Evolutionary conservation across 2,329 filamentous ascomycete species (phyloP).

Genomic region (Cytospora chrysosperma): DNA sequence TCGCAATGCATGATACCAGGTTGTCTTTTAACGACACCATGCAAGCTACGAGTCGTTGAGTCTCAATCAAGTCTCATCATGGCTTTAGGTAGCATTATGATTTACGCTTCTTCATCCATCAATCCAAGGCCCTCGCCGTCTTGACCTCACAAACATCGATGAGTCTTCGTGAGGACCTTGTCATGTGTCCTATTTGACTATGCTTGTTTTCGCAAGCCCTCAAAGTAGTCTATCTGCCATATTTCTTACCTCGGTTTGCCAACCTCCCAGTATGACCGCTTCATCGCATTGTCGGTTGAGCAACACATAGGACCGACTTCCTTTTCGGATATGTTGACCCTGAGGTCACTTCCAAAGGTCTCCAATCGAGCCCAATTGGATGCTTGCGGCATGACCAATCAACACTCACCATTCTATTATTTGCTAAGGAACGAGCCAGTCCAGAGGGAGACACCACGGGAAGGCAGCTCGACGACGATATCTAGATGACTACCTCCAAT

Average conservation of each 20-base stretch:
- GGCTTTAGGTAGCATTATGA: constrained; percentile 21
- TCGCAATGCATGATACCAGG: constrained; percentile 23
- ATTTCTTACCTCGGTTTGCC: no score
- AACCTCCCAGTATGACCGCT: no score
- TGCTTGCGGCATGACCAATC: no score
- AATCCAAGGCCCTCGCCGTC: constrained; percentile 22
- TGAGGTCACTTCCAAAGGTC: background rate
- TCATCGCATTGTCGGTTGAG: no score
- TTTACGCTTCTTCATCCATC: constrained; percentile 20
- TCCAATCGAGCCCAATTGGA: no score
- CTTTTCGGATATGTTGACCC: background rate
- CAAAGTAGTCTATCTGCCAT: background rate
- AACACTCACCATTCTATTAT: background rate
- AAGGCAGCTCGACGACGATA: background rate
- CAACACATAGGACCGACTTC: background rate
- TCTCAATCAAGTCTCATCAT: constrained; percentile 5
- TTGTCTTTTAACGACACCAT: constrained; percentile 10
- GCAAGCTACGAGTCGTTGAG: constrained; percentile 10
- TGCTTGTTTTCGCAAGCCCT: background rate
- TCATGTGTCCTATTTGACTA: background rate
- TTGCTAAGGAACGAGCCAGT: background rate
- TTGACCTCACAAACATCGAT: background rate
- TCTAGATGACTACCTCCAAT: no score
- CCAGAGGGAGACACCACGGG: background rate
- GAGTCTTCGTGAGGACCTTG: background rate